Percentiles rank a stretch among this genome's conserved stretches.
These are phyloP conservation scores for Boletellus ananiceps DNA, from an alignment of 768 basidiomycete genomes.

Conservation along the genomic window DNA sequence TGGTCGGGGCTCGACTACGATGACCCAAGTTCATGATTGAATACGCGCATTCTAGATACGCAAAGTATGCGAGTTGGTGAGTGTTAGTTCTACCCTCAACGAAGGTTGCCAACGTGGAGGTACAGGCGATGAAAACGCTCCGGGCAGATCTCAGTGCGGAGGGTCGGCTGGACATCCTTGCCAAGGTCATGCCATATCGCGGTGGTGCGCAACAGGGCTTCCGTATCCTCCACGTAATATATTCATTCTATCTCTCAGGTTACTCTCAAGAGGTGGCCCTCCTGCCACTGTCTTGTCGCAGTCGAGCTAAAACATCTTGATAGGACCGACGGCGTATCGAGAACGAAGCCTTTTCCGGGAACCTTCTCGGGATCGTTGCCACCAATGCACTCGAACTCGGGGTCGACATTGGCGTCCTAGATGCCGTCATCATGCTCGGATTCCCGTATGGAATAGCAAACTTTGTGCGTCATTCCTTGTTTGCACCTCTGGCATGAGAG, in stretches of 20 bases:
- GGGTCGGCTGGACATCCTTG: constrained; percentile 70
- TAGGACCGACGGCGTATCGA: constrained; percentile 84
- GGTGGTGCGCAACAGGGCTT: constrained; percentile 52
- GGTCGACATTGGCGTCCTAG: constrained; percentile 85
- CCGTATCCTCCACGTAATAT: not conserved
- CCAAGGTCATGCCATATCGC: constrained; percentile 76
- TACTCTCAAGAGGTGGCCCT: constrained; percentile 62
- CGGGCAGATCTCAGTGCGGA: constrained; percentile 66
- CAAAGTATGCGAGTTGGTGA: constrained; percentile 76
- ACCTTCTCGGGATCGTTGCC: constrained; percentile 79
- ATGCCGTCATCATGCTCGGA: constrained; percentile 85
- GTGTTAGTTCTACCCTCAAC: constrained; percentile 9
- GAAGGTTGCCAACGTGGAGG: constrained; percentile 14
- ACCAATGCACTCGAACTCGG: constrained; percentile 91
- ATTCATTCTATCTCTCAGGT: constrained; percentile 37
- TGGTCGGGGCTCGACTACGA: not conserved
- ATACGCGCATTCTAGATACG: constrained; percentile 47
- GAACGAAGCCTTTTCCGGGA: constrained; percentile 79
- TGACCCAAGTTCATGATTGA: not conserved
- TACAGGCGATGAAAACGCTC: constrained; percentile 75
- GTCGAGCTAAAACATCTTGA: not conserved
- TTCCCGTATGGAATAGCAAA: constrained; percentile 79
- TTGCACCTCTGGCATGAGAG: not conserved
- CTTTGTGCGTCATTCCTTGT: constrained; percentile 48
- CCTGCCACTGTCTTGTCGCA: not conserved